Percentiles rank a stretch among this genome's conserved stretches.
Conservation (phyloP, 192 early-diverging fungal genomes). For the Bifiguratus adelaidae region DNA sequence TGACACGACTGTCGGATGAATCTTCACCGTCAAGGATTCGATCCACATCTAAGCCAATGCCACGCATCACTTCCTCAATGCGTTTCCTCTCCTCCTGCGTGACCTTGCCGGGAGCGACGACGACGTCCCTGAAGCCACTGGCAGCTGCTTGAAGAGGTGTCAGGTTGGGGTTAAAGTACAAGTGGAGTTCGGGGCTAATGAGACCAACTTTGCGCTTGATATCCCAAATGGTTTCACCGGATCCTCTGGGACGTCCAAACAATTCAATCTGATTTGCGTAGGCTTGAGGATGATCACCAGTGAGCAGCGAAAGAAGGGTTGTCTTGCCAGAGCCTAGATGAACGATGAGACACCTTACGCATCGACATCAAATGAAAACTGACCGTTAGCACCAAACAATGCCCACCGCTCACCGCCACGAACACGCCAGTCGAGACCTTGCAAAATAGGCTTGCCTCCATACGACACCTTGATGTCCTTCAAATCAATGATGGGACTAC, state of each 20-base stretch:
- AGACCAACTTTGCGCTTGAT: constrained; percentile 35
- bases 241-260: constrained; percentile 38
- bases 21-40: too few relatives aligned
- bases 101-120: too few relatives aligned
- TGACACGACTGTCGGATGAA: too few relatives aligned
- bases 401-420: constrained; percentile 37
- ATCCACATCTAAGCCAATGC: too few relatives aligned
- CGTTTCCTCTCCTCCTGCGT: too few relatives aligned
- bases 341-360: too few relatives aligned
- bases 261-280: constrained; percentile 39
- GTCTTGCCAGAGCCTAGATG: constrained; percentile 40
- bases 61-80: too few relatives aligned
- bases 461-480: constrained; percentile 30
- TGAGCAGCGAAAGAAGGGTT: constrained; percentile 37
- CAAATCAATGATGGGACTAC: constrained; percentile 22
- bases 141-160: constrained; percentile 23
- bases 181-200: constrained; percentile 40
- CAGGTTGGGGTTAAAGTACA: constrained; percentile 33
- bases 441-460: constrained; percentile 25
- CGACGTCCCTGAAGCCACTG: constrained; percentile 27
- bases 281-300: constrained; percentile 48
- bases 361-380: too few relatives aligned
- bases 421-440: constrained; percentile 32
- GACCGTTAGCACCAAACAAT: constrained; percentile 38
- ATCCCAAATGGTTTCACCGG: constrained; percentile 47